These are phyloP conservation scores for Ceratocystis smalleyi DNA, from an alignment of 2,329 filamentous ascomycete species.

Conservation along the genomic window DNA sequence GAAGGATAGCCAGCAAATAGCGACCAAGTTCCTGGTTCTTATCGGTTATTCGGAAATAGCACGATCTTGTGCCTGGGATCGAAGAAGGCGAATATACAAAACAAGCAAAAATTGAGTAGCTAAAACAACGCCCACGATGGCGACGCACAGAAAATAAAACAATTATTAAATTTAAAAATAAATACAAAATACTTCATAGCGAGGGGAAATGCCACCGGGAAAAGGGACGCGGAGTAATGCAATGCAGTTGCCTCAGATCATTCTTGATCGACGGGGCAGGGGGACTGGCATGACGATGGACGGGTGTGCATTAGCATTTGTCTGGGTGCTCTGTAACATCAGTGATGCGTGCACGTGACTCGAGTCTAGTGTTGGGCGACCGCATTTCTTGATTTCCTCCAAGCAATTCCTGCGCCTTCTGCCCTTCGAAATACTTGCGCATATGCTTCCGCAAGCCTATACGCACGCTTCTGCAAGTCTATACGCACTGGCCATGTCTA, in stretches of 20 bases:
- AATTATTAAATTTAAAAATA: neutral
- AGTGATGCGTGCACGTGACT: too few species aligned
- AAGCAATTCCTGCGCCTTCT: too few species aligned
- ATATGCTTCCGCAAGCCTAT: too few species aligned
- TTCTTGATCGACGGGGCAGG: neutral
- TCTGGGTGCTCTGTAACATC: neutral
- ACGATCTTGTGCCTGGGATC: neutral
- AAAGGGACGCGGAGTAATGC: constrained; percentile 3
- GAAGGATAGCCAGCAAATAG: neutral
- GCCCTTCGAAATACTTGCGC: too few species aligned
- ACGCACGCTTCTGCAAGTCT: too few species aligned
- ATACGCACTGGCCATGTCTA: too few species aligned
- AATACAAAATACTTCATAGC: neutral
- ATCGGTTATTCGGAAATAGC: neutral
- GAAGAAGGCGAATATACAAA: neutral
- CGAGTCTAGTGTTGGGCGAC: too few species aligned
- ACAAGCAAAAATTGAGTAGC: neutral
- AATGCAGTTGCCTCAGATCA: constrained; percentile 4
- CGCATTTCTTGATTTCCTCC: too few species aligned
- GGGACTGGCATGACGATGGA: neutral
- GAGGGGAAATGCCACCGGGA: neutral
- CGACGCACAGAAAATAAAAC: neutral
- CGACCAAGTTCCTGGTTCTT: too few species aligned
- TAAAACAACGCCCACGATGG: neutral
- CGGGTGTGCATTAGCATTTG: neutral